Evolutionary conservation across 768 basidiomycete genomes (phyloP), one percentile per base, ranked within the genome.

Genomic region (Hericium alpestre): DNA sequence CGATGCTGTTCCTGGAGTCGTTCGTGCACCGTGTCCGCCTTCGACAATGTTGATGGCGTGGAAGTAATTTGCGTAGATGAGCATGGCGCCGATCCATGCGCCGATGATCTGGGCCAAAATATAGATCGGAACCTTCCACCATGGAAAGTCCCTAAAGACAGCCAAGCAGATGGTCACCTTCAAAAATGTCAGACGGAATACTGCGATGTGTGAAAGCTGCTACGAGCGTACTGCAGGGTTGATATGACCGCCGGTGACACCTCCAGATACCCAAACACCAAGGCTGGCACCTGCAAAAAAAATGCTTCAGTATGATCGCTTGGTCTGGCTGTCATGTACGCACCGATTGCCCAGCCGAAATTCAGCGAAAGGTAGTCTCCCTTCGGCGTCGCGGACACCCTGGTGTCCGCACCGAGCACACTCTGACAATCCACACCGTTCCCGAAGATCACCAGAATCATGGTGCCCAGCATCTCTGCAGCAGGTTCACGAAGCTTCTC

Each of bases 121-220:
- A 65, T 82, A 90, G 18, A 63, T 75, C 0, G 90, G 90, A 0
- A 90, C 90, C 66, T 91, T 91, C 62, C 75, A 77, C 84, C 86
- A 86, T 0, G 90, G 87, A 69, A 92, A 90, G 49, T 76, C 77
- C 61, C 89, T 81, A 67, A 82, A 82, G 3, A 79, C 73, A 4
- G 85, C 86, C 48, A 90, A 65, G 15, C 81, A 76, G 52, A 92
- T 68, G n/a, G 89, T 92, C 22, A 90, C 76, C 83, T 85, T 27
- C 18, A 9, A 18, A 5, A 32, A 39, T 15, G 13, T 18, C n/a
- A 25, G 37, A 37, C 15, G 20, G 53, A 37, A 13, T 16, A 7
- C 4, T 23, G 6, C 32, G 27, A 27, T 27, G 4, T 38, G 4
- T 38, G 41, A 10, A 32, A 38, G 9, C 32, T 10, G 8, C 32